Evolutionary conservation across 257 asterid genomes (phyloP).

Genomic region (Haberlea rhodopensis): DNA sequence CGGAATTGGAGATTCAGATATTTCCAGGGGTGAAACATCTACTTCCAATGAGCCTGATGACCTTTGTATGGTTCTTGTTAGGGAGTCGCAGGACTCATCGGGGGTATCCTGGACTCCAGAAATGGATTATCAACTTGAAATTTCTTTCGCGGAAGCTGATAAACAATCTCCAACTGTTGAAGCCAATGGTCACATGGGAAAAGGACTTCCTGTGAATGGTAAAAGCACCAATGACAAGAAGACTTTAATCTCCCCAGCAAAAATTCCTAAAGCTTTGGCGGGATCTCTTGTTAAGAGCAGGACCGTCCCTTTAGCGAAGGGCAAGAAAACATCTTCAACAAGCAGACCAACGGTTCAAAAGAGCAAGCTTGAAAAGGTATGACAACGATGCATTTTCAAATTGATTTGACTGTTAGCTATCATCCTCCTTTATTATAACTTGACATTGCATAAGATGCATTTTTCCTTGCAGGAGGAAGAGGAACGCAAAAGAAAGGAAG

Average conservation of each 20-base stretch:
- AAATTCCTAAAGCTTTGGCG: conserved; percentile 31
- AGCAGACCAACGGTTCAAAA: conserved; percentile 44
- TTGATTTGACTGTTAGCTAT: neutral
- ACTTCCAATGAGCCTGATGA: conserved; percentile 61
- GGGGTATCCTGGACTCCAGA: conserved; percentile 64
- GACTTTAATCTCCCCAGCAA: conserved; percentile 30
- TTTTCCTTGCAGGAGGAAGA: conserved; percentile 60
- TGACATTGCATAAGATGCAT: neutral
- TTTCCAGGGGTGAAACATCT: conserved; percentile 22
- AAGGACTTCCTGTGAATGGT: conserved; percentile 38
- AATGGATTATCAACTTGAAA: conserved; percentile 62
- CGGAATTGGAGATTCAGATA: conserved; percentile 31
- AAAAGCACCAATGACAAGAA: conserved; percentile 41
- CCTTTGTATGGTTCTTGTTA: conserved; percentile 56
- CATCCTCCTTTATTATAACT: conserved; percentile 7
- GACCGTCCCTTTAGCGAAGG: conserved; percentile 35
- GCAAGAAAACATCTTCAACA: conserved; percentile 52
- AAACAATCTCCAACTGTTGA: conserved; percentile 36
- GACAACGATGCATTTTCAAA: neutral
- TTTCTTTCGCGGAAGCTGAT: conserved; percentile 42
- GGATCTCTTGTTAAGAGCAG: conserved; percentile 43
- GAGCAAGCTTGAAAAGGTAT: conserved; percentile 73
- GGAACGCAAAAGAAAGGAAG: conserved; percentile 68
- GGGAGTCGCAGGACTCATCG: conserved; percentile 56
- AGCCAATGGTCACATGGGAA: conserved; percentile 34